Evolutionary conservation across 352 stramenopile species (phyloP).

Genomic region (Pythium grandisporangium): DNA sequence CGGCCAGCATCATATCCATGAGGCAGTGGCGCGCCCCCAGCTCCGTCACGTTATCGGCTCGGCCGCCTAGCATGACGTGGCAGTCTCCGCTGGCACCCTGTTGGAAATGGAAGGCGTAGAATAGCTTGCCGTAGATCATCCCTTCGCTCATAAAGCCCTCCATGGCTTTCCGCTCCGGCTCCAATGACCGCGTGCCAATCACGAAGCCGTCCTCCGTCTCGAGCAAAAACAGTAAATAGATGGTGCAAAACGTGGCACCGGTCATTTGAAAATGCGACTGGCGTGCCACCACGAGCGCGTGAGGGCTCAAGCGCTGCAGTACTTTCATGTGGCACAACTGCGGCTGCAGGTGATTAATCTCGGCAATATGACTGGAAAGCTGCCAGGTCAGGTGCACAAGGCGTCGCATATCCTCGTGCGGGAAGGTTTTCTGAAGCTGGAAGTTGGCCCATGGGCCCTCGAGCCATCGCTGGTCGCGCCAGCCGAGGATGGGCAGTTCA

Average conservation of each 20-base stretch:
- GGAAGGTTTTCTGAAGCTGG: constrained; percentile 34
- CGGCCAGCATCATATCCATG: constrained; percentile 15
- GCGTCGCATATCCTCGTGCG: constrained; percentile 10
- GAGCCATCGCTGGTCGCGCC: constrained; percentile 26
- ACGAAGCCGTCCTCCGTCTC: constrained; percentile 13
- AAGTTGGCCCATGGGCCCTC: constrained; percentile 32
- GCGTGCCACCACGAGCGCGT: constrained; percentile 13
- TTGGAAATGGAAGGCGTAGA: constrained; percentile 16
- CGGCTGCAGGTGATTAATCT: constrained; percentile 20
- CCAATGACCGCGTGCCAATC: constrained; percentile 11
- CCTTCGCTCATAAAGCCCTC: constrained; percentile 2
- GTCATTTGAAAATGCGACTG: constrained; percentile 4
- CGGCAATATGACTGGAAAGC: constrained; percentile 13
- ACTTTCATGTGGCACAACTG: constrained; percentile 28
- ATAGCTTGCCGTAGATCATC: constrained; percentile 11
- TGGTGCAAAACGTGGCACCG: constrained; percentile 11
- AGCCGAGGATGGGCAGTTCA: constrained; percentile 26
- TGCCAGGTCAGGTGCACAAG: constrained; percentile 28
- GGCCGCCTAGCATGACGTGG: constrained; percentile 9
- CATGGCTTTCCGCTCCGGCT: constrained; percentile 7
- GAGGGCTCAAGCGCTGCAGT: constrained; percentile 16
- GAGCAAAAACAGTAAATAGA: constrained; percentile 16
- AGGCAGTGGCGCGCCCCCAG: constrained; percentile 4
- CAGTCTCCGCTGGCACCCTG: not conserved
- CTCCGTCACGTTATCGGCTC: constrained; percentile 4